A percentile compares a stretch with the other conserved stretches of the same genome.
These are phyloP conservation scores for Quercus rubra DNA, from an alignment of 306 rosid genomes.

Conservation along the genomic window DNA sequence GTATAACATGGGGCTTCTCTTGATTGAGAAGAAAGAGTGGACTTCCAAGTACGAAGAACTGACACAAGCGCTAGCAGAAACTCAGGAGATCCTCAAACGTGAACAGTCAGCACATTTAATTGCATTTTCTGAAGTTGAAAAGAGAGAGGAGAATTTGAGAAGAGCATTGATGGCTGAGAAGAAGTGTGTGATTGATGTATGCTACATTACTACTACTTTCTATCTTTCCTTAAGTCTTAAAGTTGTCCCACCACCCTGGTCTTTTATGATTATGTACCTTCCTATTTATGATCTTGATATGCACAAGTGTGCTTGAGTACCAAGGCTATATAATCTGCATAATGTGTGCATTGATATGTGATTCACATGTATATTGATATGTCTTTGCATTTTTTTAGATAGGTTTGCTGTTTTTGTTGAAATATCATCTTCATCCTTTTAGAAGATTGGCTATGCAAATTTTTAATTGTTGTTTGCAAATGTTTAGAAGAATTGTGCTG, in stretches of 20 bases:
- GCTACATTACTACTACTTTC: conserved; percentile 27
- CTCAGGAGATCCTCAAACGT: conserved; percentile 76
- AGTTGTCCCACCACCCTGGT: not conserved
- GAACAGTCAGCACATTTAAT: conserved; percentile 74
- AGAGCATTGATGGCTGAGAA: conserved; percentile 60
- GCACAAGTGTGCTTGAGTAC: not conserved
- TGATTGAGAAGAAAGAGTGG: conserved; percentile 86
- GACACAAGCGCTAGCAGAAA: conserved; percentile 61
- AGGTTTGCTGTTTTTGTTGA: not conserved
- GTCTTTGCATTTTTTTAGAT: not conserved
- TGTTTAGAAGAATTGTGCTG: too few species aligned
- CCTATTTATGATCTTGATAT: not conserved
- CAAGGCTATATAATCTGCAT: conserved; percentile 10
- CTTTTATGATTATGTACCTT: not conserved
- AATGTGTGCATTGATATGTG: too few species aligned
- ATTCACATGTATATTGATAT: not conserved
- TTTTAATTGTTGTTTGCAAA: too few species aligned
- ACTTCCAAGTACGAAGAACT: conserved; percentile 50
- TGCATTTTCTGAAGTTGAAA: conserved; percentile 66
- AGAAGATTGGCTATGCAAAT: not conserved
- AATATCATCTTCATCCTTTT: not conserved
- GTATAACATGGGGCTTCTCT: conserved; percentile 84
- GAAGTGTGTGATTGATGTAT: conserved; percentile 69
- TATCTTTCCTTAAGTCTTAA: conserved; percentile 2
- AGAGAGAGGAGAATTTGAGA: conserved; percentile 69